Evolutionary conservation across 805 yeast genomes (phyloP).

Genomic region (Lachancea sp.): DNA sequence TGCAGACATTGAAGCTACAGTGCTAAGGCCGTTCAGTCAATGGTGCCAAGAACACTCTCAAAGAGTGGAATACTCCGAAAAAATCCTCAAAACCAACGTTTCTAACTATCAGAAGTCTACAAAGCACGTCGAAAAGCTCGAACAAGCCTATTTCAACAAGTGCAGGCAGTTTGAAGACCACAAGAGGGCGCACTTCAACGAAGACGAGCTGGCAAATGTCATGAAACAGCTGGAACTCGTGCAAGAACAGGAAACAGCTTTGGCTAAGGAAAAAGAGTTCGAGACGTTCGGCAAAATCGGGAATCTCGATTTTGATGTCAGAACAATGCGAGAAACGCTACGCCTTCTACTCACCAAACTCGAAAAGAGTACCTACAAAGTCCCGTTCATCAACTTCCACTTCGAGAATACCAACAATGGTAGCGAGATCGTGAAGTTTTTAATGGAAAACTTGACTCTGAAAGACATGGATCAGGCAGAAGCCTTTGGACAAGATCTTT

Average conservation of each 20-base stretch:
- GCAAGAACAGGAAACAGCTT: conserved; percentile 18
- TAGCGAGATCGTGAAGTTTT: conserved; percentile 28
- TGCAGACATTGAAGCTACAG: conserved; percentile 50
- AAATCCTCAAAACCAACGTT: conserved; percentile 44
- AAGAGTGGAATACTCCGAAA: conserved; percentile 56
- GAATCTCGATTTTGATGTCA: conserved; percentile 30
- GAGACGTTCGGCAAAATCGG: conserved; percentile 27
- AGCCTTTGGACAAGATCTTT: conserved; percentile 63
- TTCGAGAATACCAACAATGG: conserved; percentile 31
- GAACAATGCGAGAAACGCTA: conserved; percentile 36
- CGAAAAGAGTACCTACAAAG: conserved; percentile 48
- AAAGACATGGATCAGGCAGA: conserved; percentile 55
- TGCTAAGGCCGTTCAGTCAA: conserved; percentile 60
- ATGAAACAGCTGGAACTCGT: conserved; percentile 21
- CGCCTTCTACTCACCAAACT: conserved; percentile 41
- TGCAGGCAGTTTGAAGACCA: conserved; percentile 69
- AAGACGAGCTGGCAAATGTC: conserved; percentile 19
- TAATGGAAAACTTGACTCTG: conserved; percentile 25
- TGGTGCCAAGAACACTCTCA: conserved; percentile 73
- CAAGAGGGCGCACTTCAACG: conserved; percentile 22
- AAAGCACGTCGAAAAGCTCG: conserved; percentile 43
- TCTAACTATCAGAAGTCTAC: conserved; percentile 45
- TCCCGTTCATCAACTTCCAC: conserved; percentile 46
- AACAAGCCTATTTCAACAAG: conserved; percentile 67
- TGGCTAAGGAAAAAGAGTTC: conserved; percentile 27